These are phyloP conservation scores for Ophiostoma triangulosporum DNA, from an alignment of 2,329 filamentous ascomycete species.

Conservation along the genomic window DNA sequence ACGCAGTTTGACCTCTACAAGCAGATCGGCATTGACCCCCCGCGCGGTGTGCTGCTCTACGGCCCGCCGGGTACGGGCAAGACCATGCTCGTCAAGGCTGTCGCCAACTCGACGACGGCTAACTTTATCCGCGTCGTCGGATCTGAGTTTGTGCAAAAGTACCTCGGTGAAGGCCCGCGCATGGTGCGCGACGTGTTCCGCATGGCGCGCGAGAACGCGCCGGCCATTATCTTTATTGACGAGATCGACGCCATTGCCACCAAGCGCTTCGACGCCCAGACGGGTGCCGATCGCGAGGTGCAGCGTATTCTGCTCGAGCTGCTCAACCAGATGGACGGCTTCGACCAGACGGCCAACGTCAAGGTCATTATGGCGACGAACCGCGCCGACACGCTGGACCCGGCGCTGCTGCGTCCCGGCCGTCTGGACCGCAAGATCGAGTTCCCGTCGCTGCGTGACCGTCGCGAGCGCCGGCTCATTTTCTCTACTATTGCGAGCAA, in stretches of 20 bases:
- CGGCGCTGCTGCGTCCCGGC: constrained; percentile 83
- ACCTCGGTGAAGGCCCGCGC: constrained; percentile 89
- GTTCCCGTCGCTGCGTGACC: constrained; percentile 88
- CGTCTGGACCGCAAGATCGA: constrained; percentile 97
- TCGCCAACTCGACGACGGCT: constrained; percentile 94
- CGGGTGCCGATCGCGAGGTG: constrained; percentile 92
- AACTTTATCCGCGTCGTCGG: constrained; percentile 98
- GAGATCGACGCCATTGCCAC: constrained; percentile 98
- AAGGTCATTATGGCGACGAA: constrained; percentile 99
- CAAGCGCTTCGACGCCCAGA: constrained; percentile 98
- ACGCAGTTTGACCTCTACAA: constrained; percentile 98
- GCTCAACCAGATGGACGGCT: constrained; percentile 99
- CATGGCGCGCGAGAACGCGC: constrained; percentile 97
- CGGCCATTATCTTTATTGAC: constrained; percentile 98
- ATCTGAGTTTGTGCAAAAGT: constrained; percentile 98
- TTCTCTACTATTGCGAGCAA: constrained; percentile 94
- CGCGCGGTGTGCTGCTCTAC: constrained; percentile 89
- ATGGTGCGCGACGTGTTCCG: constrained; percentile 99
- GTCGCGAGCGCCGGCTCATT: constrained; percentile 88
- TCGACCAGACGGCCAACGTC: constrained; percentile 97
- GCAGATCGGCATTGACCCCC: constrained; percentile 97
- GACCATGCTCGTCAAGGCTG: constrained; percentile 95
- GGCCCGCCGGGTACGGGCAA: constrained; percentile 93
- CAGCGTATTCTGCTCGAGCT: constrained; percentile 96
- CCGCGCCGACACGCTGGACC: constrained; percentile 91